Evolutionary conservation across 805 yeast species (phyloP), one percentile per base, ranked within the genome.

Genomic region (Komagataella ulmi): DNA sequence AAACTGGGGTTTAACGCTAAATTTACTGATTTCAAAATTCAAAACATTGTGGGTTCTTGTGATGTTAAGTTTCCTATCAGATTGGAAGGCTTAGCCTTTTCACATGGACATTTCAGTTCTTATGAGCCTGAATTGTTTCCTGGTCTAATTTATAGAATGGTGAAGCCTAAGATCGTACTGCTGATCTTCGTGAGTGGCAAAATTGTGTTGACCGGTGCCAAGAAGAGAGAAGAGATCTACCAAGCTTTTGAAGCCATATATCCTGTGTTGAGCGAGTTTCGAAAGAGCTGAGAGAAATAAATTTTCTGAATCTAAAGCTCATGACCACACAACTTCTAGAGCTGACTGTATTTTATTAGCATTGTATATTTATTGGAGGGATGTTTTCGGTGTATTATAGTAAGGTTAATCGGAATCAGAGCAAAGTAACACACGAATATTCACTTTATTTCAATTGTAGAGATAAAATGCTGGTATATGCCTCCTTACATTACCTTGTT

Each of bases 71-170:
- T 93, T 68, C 99, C 99, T 17, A 93, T 93, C 45, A 81, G 99
- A 66, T 74, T 93, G 57, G 99, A 93, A 73, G 99, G 99, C 54
- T 77, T 93, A 61, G 99, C 99, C 3, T 93, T 90, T 66, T 83
- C 95, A 59, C 99, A 93, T 77, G 99, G 99, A 54, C 88, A 96
- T 72, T 93, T 93, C 91, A 85, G 96, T 57, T 88, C 97, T 17
- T 93, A 93, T 65, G 99, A 93, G 69, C 99, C 99, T 3, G 99
- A 93, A 69, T 74, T 93, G 65, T 93, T 93, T 69, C 99, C 99
- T 2, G 99, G 99, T 63, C 77, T 93, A 60, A 93, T 93, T 71
- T 93, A 93, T 75, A 88, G 99, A 77, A 93, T 93, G 99, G 99
- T 93, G 60, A 91, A 91, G 67, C 99, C 99, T 17, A 93, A 93